Conservation (phyloP, 1,284 basidiomycete species). For the Phylloporus sp. region DNA sequence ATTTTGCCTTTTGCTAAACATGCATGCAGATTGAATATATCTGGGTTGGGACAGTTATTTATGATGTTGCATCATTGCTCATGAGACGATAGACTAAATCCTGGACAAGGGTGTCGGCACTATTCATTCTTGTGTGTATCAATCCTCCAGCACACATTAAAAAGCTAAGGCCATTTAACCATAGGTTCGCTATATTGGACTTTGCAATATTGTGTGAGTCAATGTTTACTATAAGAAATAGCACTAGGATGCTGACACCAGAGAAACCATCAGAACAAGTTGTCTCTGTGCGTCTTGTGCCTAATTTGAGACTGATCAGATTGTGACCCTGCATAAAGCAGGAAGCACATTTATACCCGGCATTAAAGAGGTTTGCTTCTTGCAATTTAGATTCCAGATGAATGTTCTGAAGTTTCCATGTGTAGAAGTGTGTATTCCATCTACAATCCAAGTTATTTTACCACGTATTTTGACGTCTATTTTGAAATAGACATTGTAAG, state of each 20-base stretch:
- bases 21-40: background rate
- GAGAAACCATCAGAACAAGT: background rate
- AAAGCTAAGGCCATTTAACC: background rate
- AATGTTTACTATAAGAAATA: too few species aligned
- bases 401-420: background rate
- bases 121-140: background rate
- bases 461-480: too few species aligned
- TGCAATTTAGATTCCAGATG: background rate
- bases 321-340: background rate
- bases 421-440: too few species aligned
- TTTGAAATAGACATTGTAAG: too few species aligned
- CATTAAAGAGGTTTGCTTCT: too few species aligned
- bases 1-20: background rate
- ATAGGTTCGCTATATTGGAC: conserved; percentile 1
- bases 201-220: background rate
- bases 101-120: background rate
- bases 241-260: background rate
- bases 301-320: background rate
- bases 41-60: conserved; percentile 1
- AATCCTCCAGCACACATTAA: background rate
- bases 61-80: too few species aligned
- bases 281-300: background rate
- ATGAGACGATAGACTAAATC: background rate
- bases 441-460: too few species aligned
- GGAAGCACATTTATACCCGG: too few species aligned